Conservation (phyloP, 2,329 filamentous ascomycete genomes). For the Podosphaera xanthii region DNA sequence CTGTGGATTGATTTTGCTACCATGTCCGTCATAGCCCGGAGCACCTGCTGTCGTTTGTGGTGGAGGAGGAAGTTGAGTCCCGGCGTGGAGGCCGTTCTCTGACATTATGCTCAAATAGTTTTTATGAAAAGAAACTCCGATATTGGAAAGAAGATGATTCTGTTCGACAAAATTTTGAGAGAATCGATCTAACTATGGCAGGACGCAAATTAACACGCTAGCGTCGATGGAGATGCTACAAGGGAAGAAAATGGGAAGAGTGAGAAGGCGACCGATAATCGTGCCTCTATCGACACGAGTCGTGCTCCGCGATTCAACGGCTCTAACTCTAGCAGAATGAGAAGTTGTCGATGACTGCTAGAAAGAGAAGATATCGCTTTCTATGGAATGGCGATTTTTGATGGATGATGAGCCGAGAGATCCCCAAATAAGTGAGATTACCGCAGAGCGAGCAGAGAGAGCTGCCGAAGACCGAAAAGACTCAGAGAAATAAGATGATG, state of each 20-base stretch:
- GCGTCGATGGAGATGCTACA: neutral
- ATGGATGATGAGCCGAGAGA: neutral
- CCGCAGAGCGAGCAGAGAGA: constrained; percentile 8
- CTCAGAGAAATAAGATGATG: constrained; percentile 6
- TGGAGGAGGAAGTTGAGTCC: constrained; percentile 42
- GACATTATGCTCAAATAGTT: constrained; percentile 32
- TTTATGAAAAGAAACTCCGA: neutral
- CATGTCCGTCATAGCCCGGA: constrained; percentile 40
- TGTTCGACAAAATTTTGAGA: neutral
- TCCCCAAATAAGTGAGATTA: neutral
- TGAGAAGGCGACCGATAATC: constrained; percentile 5
- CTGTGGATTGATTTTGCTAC: constrained; percentile 42
- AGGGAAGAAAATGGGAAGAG: constrained; percentile 10
- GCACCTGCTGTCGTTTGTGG: constrained; percentile 54
- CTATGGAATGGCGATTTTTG: neutral
- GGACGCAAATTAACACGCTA: neutral
- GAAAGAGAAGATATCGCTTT: neutral
- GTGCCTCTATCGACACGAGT: neutral
- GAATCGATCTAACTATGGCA: neutral
- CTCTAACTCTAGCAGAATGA: constrained; percentile 3
- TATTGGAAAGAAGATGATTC: neutral
- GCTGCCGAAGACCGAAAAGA: neutral
- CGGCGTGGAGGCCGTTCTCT: constrained; percentile 42
- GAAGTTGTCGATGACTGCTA: constrained; percentile 1
- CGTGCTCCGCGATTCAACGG: neutral